Conservation (phyloP, 202 grass and related monocot species). For the Panicum hallii region DNA sequence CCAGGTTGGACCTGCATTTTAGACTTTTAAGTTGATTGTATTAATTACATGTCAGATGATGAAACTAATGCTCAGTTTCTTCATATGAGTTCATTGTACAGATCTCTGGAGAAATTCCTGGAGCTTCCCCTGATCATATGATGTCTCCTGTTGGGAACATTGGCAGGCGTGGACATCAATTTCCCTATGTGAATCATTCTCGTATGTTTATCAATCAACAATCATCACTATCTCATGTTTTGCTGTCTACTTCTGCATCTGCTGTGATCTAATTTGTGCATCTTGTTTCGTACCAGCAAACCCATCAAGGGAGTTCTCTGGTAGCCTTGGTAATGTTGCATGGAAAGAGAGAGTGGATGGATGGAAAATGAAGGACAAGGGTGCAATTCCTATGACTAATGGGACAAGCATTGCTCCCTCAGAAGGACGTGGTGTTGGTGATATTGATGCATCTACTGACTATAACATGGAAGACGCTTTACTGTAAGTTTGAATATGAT, state of each 20-base stretch:
- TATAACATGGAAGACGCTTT: constrained; percentile 95
- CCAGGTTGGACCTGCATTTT: constrained; percentile 52
- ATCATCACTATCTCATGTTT: constrained; percentile 20
- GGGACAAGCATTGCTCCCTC: constrained; percentile 92
- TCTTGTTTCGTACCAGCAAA: constrained; percentile 60
- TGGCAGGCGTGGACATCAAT: constrained; percentile 75
- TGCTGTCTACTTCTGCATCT: constrained; percentile 19
- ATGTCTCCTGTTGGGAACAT: constrained; percentile 80
- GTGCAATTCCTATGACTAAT: constrained; percentile 81
- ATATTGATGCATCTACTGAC: constrained; percentile 90
- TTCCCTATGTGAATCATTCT: constrained; percentile 80
- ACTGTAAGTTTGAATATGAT: constrained; percentile 64
- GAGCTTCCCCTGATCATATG: constrained; percentile 83
- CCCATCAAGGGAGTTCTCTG: constrained; percentile 89
- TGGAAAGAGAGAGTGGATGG: constrained; percentile 99
- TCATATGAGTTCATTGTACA: constrained; percentile 44
- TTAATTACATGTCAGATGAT: background rate
- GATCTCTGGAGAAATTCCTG: constrained; percentile 83
- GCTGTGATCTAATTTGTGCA: constrained; percentile 36
- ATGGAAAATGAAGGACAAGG: constrained; percentile 98
- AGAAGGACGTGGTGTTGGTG: constrained; percentile 74
- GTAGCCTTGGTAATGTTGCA: constrained; percentile 87
- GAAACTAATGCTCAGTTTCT: constrained; percentile 20
- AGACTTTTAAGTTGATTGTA: background rate
- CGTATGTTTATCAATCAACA: constrained; percentile 52